Percentiles rank a stretch among this genome's conserved stretches.
These are phyloP conservation scores for Phialocephala sp. DNA, from an alignment of 2,329 filamentous ascomycete species.

Conservation along the genomic window DNA sequence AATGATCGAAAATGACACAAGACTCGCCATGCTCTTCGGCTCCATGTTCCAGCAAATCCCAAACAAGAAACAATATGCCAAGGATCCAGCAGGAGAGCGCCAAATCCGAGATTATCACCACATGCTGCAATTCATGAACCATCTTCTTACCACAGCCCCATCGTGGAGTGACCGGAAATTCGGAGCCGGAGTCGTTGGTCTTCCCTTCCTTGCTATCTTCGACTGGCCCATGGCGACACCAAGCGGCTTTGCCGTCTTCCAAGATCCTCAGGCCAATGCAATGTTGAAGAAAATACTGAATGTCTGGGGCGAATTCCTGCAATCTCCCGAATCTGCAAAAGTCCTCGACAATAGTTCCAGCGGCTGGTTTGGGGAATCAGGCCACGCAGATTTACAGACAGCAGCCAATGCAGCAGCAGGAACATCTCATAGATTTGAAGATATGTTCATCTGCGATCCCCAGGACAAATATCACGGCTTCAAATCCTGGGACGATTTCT, in stretches of 20 bases:
- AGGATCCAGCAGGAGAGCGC: background rate
- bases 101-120: background rate
- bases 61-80: background rate
- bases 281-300: conserved; percentile 3
- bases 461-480: conserved; percentile 65
- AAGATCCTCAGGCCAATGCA: conserved; percentile 1
- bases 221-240: conserved; percentile 12
- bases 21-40: background rate
- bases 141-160: background rate
- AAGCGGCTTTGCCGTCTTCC: background rate
- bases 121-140: conserved; percentile 3
- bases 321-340: background rate
- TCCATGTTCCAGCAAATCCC: conserved; percentile 8
- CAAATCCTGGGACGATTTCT: conserved; percentile 63
- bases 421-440: conserved; percentile 51
- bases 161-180: background rate
- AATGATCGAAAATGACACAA: conserved; percentile 1
- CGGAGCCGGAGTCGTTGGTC: background rate
- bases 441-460: conserved; percentile 66
- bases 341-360: background rate
- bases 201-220: conserved; percentile 5
- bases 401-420: conserved; percentile 1
- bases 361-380: background rate
- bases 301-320: conserved; percentile 5
- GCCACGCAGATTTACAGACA: background rate